phyloP scores from a whole-genome alignment of 2,329 filamentous ascomycete genomes.

The Sordariomycetes sp. region DNA sequence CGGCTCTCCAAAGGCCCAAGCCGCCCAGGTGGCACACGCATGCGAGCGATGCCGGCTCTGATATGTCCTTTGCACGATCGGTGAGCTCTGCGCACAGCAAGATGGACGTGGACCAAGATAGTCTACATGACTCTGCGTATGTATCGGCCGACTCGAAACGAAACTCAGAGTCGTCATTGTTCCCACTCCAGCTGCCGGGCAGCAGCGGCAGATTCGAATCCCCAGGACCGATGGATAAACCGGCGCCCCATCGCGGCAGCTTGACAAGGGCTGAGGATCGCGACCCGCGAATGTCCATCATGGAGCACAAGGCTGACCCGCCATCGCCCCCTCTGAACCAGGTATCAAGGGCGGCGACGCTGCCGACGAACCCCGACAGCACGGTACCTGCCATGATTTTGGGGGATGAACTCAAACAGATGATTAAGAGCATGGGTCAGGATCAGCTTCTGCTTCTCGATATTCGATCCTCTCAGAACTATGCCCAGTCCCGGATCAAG shows the following conservation, averaged over 20 bases:
- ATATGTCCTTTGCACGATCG: constrained; percentile 18
- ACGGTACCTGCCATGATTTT: constrained; percentile 42
- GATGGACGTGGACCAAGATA: constrained; percentile 37
- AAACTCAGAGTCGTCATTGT: constrained; percentile 38
- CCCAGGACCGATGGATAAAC: constrained; percentile 20
- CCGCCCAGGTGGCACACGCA: constrained; percentile 39
- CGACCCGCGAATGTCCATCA: constrained; percentile 45
- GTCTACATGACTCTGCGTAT: constrained; percentile 42
- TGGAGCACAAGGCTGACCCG: constrained; percentile 34
- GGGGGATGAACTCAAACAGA: constrained; percentile 41
- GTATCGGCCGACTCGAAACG: constrained; percentile 45
- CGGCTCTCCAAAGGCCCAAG: constrained; percentile 27
- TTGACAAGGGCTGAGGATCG: constrained; percentile 37
- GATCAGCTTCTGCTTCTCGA: constrained; percentile 63
- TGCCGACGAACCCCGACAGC: constrained; percentile 39
- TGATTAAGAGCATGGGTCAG: constrained; percentile 35
- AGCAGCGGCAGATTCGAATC: constrained; percentile 31
- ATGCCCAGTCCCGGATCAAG: constrained; percentile 61
- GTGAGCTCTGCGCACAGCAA: constrained; percentile 12
- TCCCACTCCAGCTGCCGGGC: constrained; percentile 27
- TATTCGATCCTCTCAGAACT: constrained; percentile 79
- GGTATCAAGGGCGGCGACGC: constrained; percentile 33
- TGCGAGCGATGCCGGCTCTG: constrained; percentile 30
- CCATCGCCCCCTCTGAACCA: constrained; percentile 17
- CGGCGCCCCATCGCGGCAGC: constrained; percentile 13